phyloP scores from a whole-genome alignment of 2,329 filamentous ascomycete species.

The Coniochaeta sp. region DNA sequence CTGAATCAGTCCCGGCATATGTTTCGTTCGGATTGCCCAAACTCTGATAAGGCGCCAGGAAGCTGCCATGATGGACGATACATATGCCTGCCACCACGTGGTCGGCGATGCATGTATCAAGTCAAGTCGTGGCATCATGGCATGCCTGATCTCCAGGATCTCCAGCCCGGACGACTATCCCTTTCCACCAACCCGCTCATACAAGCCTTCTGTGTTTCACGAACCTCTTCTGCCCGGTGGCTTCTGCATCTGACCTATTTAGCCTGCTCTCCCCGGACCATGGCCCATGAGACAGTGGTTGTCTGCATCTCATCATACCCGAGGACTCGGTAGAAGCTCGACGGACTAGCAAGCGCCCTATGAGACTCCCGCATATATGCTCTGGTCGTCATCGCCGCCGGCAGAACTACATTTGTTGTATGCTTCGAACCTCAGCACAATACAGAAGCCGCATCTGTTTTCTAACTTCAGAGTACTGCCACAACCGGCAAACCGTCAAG shows the following conservation, averaged over 20 bases:
- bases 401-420: no score
- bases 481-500: no score
- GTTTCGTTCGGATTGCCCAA: no score
- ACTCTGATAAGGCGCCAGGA: no score
- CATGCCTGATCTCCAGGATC: background rate
- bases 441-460: no score
- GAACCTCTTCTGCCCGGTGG: background rate
- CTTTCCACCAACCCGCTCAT: background rate
- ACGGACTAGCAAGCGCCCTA: background rate
- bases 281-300: background rate
- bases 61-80: background rate
- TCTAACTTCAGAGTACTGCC: no score
- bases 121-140: background rate
- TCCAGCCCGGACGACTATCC: background rate
- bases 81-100: background rate
- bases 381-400: no score
- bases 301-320: background rate
- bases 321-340: background rate
- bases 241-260: background rate
- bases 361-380: background rate
- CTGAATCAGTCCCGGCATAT: no score
- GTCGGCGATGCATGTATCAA: background rate
- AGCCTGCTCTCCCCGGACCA: background rate
- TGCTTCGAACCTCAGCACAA: no score
- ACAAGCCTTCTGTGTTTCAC: background rate